phyloP scores from a whole-genome alignment of 768 basidiomycete genomes.

The Suillus luteus region DNA sequence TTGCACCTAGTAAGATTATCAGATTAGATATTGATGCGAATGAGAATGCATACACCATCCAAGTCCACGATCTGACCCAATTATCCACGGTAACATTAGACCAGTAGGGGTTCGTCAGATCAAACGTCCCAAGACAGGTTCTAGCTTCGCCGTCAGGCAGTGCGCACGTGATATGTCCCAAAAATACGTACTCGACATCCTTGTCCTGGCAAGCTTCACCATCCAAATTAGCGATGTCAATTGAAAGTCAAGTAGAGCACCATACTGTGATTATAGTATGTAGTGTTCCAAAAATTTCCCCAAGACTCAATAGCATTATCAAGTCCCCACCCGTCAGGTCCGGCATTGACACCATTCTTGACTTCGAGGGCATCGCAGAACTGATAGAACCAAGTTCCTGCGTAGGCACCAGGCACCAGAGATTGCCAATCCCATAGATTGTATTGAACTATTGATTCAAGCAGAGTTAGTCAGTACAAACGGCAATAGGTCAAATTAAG shows the following conservation, averaged over 20 bases:
- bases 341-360: constrained; percentile 42
- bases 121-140: constrained; percentile 44
- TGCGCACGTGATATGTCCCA: background rate
- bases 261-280: constrained; percentile 49
- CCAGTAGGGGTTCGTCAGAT: constrained; percentile 42
- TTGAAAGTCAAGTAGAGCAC: constrained; percentile 10
- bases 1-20: constrained; percentile 52
- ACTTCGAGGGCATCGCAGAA: constrained; percentile 45
- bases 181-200: constrained; percentile 47
- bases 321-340: constrained; percentile 58
- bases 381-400: constrained; percentile 35
- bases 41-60: constrained; percentile 57
- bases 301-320: constrained; percentile 61
- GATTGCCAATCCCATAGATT: constrained; percentile 68
- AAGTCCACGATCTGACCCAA: constrained; percentile 61
- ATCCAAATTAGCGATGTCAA: constrained; percentile 5
- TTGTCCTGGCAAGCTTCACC: constrained; percentile 51
- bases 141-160: constrained; percentile 40
- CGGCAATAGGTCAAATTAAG: background rate
- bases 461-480: background rate
- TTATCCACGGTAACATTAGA: constrained; percentile 61
- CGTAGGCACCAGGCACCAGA: constrained; percentile 52
- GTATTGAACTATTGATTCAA: constrained; percentile 26
- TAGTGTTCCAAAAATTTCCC: constrained; percentile 57
- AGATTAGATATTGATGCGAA: background rate